These are phyloP conservation scores for Termitomyces sp. DNA, from an alignment of 768 basidiomycete genomes.

Conservation along the genomic window DNA sequence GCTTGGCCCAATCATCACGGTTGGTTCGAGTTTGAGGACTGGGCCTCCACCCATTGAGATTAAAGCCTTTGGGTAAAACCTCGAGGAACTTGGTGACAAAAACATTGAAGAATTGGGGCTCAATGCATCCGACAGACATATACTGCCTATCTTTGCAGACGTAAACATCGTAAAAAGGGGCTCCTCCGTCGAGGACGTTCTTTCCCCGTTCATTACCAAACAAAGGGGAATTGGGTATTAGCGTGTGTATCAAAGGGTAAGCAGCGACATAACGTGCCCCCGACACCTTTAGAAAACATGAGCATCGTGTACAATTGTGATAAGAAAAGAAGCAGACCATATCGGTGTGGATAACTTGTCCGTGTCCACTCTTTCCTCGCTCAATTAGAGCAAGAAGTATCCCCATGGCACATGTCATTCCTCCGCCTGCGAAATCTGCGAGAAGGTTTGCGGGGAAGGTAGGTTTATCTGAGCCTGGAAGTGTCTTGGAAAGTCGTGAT, in stretches of 20 bases:
- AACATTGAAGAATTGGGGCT: slow-evolving; percentile 62
- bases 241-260: slow-evolving; percentile 54
- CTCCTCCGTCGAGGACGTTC: slow-evolving; percentile 68
- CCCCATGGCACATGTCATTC: slow-evolving; percentile 63
- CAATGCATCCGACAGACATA: slow-evolving; percentile 75
- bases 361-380: slow-evolving; percentile 55
- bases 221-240: slow-evolving; percentile 26
- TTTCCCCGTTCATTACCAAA: slow-evolving; percentile 43
- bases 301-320: background rate
- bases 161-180: slow-evolving; percentile 76
- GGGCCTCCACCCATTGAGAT: slow-evolving; percentile 51
- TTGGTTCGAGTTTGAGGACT: slow-evolving; percentile 37
- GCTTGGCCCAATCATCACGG: slow-evolving; percentile 47
- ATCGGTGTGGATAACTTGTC: slow-evolving; percentile 70
- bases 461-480: slow-evolving; percentile 65
- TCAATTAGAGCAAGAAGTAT: slow-evolving; percentile 73
- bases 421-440: slow-evolving; percentile 82
- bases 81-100: slow-evolving; percentile 53
- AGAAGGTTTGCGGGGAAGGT: slow-evolving; percentile 70
- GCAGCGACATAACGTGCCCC: slow-evolving; percentile 74
- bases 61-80: slow-evolving; percentile 40
- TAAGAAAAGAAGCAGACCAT: slow-evolving; percentile 45
- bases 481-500: slow-evolving; percentile 37
- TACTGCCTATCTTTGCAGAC: slow-evolving; percentile 65
- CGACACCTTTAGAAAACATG: slow-evolving; percentile 47